phyloP scores from a whole-genome alignment of 768 basidiomycete genomes.

The Lepiota brunneoincarnata region DNA sequence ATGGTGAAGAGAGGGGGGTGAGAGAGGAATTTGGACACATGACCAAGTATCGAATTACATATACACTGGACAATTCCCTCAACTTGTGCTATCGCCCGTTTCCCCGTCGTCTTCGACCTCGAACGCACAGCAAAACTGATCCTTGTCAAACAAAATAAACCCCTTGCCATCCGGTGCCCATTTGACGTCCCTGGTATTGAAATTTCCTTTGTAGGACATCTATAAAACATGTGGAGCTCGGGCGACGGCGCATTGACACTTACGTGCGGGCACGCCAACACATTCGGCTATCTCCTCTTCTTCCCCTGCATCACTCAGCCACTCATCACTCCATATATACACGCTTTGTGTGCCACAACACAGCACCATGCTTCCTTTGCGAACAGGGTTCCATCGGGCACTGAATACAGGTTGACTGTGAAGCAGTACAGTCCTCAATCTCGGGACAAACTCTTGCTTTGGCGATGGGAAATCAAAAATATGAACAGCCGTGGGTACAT shows the following conservation, averaged over 20 bases:
- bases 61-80: not conserved
- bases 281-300: conserved; percentile 87
- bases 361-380: conserved; percentile 65
- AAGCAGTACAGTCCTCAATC: conserved; percentile 61
- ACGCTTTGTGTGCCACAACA: conserved; percentile 67
- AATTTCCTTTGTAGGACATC: conserved; percentile 48
- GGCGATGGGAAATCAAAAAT: conserved; percentile 72
- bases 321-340: conserved; percentile 84
- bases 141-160: conserved; percentile 69
- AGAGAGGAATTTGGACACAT: not conserved
- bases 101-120: conserved; percentile 56
- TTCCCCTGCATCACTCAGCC: conserved; percentile 54
- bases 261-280: conserved; percentile 84
- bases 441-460: conserved; percentile 54
- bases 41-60: conserved; percentile 15
- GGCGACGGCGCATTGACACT: conserved; percentile 28
- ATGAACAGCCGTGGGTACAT: conserved; percentile 58
- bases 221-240: not conserved
- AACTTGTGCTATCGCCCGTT: not conserved
- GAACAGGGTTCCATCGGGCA: conserved; percentile 83
- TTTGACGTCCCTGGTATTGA: conserved; percentile 62
- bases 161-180: conserved; percentile 92
- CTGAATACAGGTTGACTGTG: conserved; percentile 62
- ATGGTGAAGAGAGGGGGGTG: no score
- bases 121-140: conserved; percentile 84